Base-by-base conservation (phyloP, 805 yeast species). In the fission yeast (Schizosaccharomyces pombe) region DNA sequence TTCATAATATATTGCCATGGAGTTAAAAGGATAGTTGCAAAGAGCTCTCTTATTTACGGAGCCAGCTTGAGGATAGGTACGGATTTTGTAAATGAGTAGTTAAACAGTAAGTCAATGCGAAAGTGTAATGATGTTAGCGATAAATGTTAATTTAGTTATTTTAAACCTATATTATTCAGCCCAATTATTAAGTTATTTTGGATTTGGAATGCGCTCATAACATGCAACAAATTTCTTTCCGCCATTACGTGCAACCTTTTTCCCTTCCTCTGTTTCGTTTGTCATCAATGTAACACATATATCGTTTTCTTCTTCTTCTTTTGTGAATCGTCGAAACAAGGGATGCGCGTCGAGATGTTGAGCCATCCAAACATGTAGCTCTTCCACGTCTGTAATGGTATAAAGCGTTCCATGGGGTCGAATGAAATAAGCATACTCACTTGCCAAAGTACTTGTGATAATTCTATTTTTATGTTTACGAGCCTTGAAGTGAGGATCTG, bases 401-500 rank as follows among this genome's bases (percentile, higher is more conserved):
- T 91, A 91, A 8, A 89, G 68, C 9, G 86, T 71, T 8, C 98
- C 98, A 37, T 85, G 91, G 57, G 84, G 93, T 61, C 72, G 77
- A 61, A 91, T 71, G 5, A 82, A 91, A 63, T 77, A 91, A 2
- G 98, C 97, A 65, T 91, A 91, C 67, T 91, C 98, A 30, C 89
- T 75, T 55, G 86, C 72, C 57, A 91, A 70, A 2, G 97, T 89
- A 59, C 79, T 55, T 55, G 98, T 87, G 59, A 91, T 77, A 63
- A 91, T 91, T 70, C 98, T 75, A 5, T 96, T 96, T 73, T 91
- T 91, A 69, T 91, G 98, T 65, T 91, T 91, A 64, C 97, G 75
- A 67, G 85, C 94, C 66, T 91, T 91, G 73, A 91, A 91, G 67
- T 91, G 98, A 5, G 98, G 98, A 67, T 91, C 98, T n/a, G 98